Conservation (phyloP, 768 basidiomycete genomes). For the Holtermanniella nyarrowii region DNA sequence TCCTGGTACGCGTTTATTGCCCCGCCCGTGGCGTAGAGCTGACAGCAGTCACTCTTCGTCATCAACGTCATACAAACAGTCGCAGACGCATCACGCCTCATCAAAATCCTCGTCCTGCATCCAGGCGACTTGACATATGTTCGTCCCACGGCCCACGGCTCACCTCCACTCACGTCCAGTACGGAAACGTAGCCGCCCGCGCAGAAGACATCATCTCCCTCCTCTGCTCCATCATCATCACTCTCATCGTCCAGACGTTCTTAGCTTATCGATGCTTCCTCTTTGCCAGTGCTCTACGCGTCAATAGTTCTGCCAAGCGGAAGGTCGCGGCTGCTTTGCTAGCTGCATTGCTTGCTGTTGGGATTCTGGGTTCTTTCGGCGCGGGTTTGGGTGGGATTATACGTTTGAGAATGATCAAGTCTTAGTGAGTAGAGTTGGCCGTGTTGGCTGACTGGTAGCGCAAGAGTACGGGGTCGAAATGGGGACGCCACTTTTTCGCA, state of each 20-base stretch:
- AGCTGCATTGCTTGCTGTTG: conserved; percentile 3
- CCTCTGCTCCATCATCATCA: conserved; percentile 10
- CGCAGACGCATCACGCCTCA: conserved; percentile 15
- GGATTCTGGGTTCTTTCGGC: neutral
- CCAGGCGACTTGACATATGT: conserved; percentile 13
- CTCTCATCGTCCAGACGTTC: conserved; percentile 15
- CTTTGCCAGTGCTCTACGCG: neutral
- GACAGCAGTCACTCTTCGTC: neutral
- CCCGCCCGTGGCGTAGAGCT: neutral
- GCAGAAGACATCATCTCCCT: conserved; percentile 18
- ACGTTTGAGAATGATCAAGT: neutral
- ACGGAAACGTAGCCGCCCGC: conserved; percentile 6
- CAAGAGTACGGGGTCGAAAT: neutral
- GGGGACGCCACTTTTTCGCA: neutral
- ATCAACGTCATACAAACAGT: conserved; percentile 19
- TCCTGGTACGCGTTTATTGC: neutral
- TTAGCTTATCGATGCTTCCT: conserved; percentile 11
- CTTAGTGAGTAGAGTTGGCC: neutral
- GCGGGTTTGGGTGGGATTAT: conserved; percentile 4
- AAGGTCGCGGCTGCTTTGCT: neutral
- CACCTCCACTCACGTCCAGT: conserved; percentile 3
- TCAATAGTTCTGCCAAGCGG: neutral
- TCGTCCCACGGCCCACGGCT: conserved; percentile 1
- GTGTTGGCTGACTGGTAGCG: neutral
- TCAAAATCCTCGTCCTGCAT: conserved; percentile 14